Evolutionary conservation across 140 eudicot genomes (phyloP).

Genomic region (Stevia rebaudiana): DNA sequence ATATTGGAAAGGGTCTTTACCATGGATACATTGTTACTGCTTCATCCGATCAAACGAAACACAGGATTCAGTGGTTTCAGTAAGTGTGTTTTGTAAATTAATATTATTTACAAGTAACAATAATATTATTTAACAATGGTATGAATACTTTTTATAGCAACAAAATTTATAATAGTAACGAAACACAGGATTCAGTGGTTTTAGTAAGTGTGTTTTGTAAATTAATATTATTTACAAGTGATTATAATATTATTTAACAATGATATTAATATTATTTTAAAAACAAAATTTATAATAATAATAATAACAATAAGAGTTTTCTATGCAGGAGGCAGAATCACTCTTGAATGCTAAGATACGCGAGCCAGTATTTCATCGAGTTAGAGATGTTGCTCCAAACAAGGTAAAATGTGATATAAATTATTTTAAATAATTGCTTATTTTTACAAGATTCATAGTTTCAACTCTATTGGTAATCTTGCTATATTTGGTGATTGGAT

Average conservation of each 20-base stretch:
- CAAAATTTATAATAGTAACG: too few relatives aligned
- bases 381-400: slow-evolving; percentile 98
- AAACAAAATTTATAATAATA: not conserved
- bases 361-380: slow-evolving; percentile 75
- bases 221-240: not conserved
- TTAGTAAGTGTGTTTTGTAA: too few relatives aligned
- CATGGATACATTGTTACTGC: slow-evolving; percentile 96
- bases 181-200: too few relatives aligned
- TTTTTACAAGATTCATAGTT: not conserved
- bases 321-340: slow-evolving; percentile 73
- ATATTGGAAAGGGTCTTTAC: slow-evolving; percentile 80
- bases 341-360: slow-evolving; percentile 59
- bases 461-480: not conserved
- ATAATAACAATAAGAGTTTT: not conserved
- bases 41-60: slow-evolving; percentile 92
- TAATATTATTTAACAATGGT: too few relatives aligned
- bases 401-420: slow-evolving; percentile 46
- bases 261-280: not conserved
- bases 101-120: not conserved
- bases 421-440: not conserved
- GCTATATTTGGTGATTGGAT: not conserved
- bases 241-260: too few relatives aligned
- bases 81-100: slow-evolving; percentile 26
- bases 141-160: too few relatives aligned
- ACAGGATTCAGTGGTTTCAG: slow-evolving; percentile 51